Conservation (phyloP, 495 filamentous ascomycete species). For the Extremus antarcticus region DNA sequence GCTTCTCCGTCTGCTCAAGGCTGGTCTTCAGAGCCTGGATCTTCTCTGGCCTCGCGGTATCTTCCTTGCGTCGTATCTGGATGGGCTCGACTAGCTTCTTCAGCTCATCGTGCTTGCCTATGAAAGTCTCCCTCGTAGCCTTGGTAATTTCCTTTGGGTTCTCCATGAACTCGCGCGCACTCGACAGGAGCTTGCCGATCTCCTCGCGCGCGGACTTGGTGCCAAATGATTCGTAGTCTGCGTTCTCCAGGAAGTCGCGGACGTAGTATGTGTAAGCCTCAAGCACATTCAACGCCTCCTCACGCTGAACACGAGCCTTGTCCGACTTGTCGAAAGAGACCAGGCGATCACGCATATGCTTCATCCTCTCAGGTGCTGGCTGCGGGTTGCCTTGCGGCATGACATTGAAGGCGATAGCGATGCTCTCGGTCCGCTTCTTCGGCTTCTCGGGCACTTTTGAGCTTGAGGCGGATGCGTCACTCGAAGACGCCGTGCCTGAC, state of each 20-base stretch:
- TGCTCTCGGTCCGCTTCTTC: conserved; percentile 57
- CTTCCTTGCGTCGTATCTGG: conserved; percentile 56
- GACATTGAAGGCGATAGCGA: conserved; percentile 54
- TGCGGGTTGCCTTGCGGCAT: conserved; percentile 52
- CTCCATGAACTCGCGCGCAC: conserved; percentile 82
- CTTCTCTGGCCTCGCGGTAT: conserved; percentile 51
- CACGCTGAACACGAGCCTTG: conserved; percentile 58
- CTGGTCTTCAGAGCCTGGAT: conserved; percentile 52
- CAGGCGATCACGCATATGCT: conserved; percentile 55
- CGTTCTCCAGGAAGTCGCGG: conserved; percentile 67
- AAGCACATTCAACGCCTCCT: conserved; percentile 83
- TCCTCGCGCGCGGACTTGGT: conserved; percentile 49
- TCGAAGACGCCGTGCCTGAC: conserved; percentile 30
- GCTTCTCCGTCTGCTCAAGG: conserved; percentile 46
- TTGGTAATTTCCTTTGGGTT: conserved; percentile 55
- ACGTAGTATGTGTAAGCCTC: conserved; percentile 88
- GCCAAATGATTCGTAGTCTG: conserved; percentile 58
- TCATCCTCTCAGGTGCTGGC: conserved; percentile 46
- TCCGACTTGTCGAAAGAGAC: conserved; percentile 77
- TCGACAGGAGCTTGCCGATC: conserved; percentile 53
- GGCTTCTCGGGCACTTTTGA: conserved; percentile 37
- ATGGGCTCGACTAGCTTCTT: conserved; percentile 61
- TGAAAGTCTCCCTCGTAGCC: conserved; percentile 59
- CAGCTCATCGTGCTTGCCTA: conserved; percentile 59
- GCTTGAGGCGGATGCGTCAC: conserved; percentile 27